Evolutionary conservation across 225 moss, liverwort and hornwort genomes (phyloP).

Genomic region (Marchantia paleacea): DNA sequence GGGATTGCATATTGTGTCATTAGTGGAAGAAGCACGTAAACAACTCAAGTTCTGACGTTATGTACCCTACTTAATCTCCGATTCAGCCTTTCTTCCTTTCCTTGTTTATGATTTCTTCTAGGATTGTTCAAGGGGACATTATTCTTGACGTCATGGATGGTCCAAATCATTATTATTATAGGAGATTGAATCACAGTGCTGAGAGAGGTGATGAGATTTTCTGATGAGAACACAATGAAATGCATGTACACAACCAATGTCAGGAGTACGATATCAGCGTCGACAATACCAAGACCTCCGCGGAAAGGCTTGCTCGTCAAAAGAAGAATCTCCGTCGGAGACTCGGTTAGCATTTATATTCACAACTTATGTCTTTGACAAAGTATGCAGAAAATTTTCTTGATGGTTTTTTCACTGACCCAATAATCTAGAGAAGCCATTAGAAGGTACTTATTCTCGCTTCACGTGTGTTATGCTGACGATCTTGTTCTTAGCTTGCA

Average conservation of each 20-base stretch:
- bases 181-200: neutral
- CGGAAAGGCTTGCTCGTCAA: slow-evolving; percentile 79
- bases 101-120: neutral
- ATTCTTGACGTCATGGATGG: neutral
- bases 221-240: neutral
- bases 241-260: neutral
- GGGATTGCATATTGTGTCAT: neutral
- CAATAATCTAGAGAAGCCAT: neutral
- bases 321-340: slow-evolving; percentile 77
- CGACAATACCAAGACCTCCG: slow-evolving; percentile 74
- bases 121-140: neutral
- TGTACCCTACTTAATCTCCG: too few species aligned
- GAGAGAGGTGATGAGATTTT: neutral
- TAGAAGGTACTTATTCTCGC: neutral
- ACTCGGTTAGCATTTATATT: slow-evolving; percentile 49
- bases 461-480: neutral
- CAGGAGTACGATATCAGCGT: slow-evolving; percentile 85
- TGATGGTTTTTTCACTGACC: neutral
- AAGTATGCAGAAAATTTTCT: neutral
- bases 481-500: neutral
- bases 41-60: too few species aligned
- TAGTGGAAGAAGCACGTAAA: neutral
- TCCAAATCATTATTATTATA: too few species aligned
- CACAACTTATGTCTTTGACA: neutral
- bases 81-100: neutral